Percentiles rank a stretch among this genome's conserved stretches.
Evolutionary conservation across 192 early-diverging fungal species (phyloP).

Genomic region (Chytriomyces sp.): DNA sequence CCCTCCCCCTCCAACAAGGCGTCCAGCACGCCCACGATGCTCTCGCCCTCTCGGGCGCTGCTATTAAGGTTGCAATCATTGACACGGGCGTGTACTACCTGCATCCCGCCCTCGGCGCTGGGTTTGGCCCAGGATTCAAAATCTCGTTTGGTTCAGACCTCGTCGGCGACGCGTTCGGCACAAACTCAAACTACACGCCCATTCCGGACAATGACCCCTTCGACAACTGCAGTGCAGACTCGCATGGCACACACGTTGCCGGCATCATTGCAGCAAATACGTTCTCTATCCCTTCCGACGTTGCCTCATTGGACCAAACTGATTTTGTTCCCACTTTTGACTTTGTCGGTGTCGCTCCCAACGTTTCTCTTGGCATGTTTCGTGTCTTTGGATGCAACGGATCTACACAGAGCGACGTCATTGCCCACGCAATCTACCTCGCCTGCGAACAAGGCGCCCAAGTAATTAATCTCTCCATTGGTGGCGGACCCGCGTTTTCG

Average conservation of each 20-base stretch:
- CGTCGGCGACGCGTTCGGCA: slow-evolving; percentile 46
- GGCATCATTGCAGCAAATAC: slow-evolving; percentile 49
- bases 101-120: slow-evolving; percentile 55
- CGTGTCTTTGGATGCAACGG: slow-evolving; percentile 64
- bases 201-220: slow-evolving; percentile 49
- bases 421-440: slow-evolving; percentile 73
- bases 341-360: slow-evolving; percentile 76
- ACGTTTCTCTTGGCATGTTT: slow-evolving; percentile 76
- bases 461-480: slow-evolving; percentile 84
- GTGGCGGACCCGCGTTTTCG: slow-evolving; percentile 62
- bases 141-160: slow-evolving; percentile 43
- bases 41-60: too few species aligned
- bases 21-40: too few species aligned
- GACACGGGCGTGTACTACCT: slow-evolving; percentile 57
- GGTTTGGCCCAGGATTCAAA: slow-evolving; percentile 45
- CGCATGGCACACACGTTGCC: slow-evolving; percentile 57
- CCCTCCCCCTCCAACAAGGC: too few species aligned
- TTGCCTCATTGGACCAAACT: too few species aligned
- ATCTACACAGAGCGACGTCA: slow-evolving; percentile 63
- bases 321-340: slow-evolving; percentile 9
- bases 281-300: too few species aligned
- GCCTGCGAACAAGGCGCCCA: slow-evolving; percentile 74
- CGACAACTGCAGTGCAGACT: slow-evolving; percentile 44
- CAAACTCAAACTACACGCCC: background rate
- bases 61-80: slow-evolving; percentile 55